Conservation (phyloP, 208 protist genomes). For the Trypanosoma theileri region DNA sequence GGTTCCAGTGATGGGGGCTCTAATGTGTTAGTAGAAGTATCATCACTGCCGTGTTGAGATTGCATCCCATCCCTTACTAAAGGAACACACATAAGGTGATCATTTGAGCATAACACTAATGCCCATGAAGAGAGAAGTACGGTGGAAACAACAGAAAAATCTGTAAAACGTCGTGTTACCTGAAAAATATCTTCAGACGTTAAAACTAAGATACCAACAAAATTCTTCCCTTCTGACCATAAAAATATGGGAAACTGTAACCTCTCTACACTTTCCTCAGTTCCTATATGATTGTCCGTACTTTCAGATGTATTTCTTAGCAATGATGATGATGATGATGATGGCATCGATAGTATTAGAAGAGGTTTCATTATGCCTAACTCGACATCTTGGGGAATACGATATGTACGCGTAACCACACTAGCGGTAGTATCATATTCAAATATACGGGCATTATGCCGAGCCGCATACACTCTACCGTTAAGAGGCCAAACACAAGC, state of each 20-base stretch:
- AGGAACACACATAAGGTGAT: constrained; percentile 2
- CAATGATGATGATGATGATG: too few species aligned
- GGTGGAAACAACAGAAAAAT: constrained; percentile 1
- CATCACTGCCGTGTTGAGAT: not conserved
- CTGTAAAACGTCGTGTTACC: not conserved
- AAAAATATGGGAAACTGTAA: constrained; percentile 5
- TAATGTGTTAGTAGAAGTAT: not conserved
- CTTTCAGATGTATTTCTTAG: not conserved
- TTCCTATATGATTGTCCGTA: not conserved
- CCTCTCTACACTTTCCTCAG: not conserved
- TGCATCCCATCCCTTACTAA: too few species aligned
- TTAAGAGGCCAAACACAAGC: constrained; percentile 9
- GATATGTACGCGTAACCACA: constrained; percentile 12
- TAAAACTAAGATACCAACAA: not conserved
- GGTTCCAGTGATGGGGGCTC: too few species aligned
- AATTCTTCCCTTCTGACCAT: constrained; percentile 4
- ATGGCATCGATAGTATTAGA: not conserved
- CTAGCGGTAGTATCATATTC: not conserved
- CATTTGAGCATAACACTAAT: not conserved
- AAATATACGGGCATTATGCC: constrained; percentile 22
- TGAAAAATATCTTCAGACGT: not conserved
- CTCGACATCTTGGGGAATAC: not conserved
- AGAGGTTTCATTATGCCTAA: constrained; percentile 5
- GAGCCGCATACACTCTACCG: constrained; percentile 10
- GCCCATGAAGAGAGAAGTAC: not conserved